Base-by-base conservation (phyloP, 2,329 filamentous ascomycete species). In the Bimuria novae-zelandiae region DNA sequence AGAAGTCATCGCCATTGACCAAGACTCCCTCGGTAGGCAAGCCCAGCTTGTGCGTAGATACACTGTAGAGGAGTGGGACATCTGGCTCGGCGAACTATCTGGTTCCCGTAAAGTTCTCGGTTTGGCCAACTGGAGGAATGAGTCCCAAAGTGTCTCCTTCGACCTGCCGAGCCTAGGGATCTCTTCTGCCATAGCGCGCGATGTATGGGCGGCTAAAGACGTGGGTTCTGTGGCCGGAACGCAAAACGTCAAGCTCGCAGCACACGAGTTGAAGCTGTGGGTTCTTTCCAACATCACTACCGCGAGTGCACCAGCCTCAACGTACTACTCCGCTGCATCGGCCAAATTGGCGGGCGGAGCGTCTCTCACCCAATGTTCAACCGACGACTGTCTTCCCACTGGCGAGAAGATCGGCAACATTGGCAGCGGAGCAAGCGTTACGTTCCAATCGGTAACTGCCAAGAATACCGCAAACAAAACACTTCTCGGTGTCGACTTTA, bases 1-100 rank as follows among this genome's bases (percentile, higher is more conserved):
- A 22, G 82, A 83, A 49, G 77, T 83, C 19, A 80, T 86, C 21
- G 78, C 78, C 0, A 80, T 83, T 61, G 85, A 85, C 59, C 83
- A 86, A 58, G 84, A 86, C 59, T 54, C 77, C 0, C 66, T 85
- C 0, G 81, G 76, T 0, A 69, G 78, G 48, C 80, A 82, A 39
- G 81, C 82, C 0, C 73, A 74, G n/a, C 70, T 87, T 1, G 65
- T 78, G 1, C 72, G 72, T 14, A 65, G 75, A 27, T 73, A 70
- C 51, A 73, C 73, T 0, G 69, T 72, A 41, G 70, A 75, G 45
- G 61, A 69, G 30, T 70, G 67, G 56, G 75, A 77, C 39, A 53
- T 76, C 7, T 77, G 69, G 66, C 61, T 68, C 6, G 75, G 75
- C 7, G 61, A 69, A 7, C 69, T 77, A 1, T 66, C 70, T 1